These are phyloP conservation scores for Barbatosphaeria neglecta DNA, from an alignment of 495 filamentous ascomycete species.

Conservation along the genomic window DNA sequence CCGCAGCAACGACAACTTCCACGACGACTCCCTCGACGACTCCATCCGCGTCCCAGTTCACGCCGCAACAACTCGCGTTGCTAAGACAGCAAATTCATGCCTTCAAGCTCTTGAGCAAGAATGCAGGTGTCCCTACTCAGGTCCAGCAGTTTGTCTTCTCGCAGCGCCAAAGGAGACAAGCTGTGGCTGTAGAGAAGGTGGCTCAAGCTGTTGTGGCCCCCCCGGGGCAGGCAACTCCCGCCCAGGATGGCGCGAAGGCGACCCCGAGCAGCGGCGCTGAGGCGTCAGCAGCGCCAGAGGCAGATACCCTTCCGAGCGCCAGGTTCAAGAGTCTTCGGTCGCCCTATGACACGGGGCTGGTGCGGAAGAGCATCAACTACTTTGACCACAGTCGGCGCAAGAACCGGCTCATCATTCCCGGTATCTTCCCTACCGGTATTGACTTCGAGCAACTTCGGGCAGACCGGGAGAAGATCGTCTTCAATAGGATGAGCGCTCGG, in stretches of 20 bases:
- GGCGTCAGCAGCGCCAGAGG: conserved; percentile 14
- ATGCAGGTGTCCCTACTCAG: conserved; percentile 58
- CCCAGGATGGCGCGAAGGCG: conserved; percentile 38
- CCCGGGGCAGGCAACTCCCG: conserved; percentile 36
- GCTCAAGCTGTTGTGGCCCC: conserved; percentile 23
- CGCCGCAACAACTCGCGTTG: conserved; percentile 55
- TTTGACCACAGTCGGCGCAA: conserved; percentile 60
- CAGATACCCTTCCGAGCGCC: conserved; percentile 17
- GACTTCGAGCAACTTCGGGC: conserved; percentile 71
- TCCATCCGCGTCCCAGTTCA: conserved; percentile 44
- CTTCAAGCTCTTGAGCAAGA: conserved; percentile 73
- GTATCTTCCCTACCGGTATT: conserved; percentile 78
- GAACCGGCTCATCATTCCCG: conserved; percentile 66
- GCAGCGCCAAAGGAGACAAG: conserved; percentile 51
- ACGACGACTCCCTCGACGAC: conserved; percentile 21
- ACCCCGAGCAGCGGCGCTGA: conserved; percentile 14
- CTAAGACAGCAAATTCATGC: conserved; percentile 69
- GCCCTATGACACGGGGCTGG: conserved; percentile 45
- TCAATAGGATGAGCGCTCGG: conserved; percentile 76
- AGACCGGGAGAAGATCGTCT: conserved; percentile 75
- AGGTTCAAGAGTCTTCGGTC: conserved; percentile 50
- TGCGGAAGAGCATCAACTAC: conserved; percentile 56
- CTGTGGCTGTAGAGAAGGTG: conserved; percentile 44
- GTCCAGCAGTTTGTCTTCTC: conserved; percentile 68
- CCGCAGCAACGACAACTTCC: conserved; percentile 20